Conservation (phyloP, 768 basidiomycete species). For the Agrocybe praecox region DNA sequence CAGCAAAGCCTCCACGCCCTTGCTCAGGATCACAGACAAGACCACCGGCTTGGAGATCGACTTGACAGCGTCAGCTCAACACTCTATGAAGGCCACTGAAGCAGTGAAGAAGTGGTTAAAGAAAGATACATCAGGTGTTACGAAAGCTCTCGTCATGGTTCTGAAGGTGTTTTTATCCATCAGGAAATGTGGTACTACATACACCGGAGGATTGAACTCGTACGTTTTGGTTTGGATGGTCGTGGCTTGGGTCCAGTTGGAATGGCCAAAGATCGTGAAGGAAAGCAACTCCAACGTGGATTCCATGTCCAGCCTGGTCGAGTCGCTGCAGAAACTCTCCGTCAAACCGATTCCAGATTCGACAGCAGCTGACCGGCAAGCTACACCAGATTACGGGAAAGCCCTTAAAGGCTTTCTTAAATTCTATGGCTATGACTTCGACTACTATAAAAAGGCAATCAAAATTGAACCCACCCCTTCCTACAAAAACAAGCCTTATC, state of each 20-base stretch:
- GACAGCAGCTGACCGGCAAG: background rate
- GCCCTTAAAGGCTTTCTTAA: slow-evolving; percentile 22
- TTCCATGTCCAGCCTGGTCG: background rate
- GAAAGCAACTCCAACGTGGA: background rate
- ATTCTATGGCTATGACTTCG: slow-evolving; percentile 25
- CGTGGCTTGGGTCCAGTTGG: slow-evolving; percentile 27
- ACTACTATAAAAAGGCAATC: slow-evolving; percentile 18
- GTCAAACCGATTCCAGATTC: background rate
- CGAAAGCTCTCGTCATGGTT: slow-evolving; percentile 21
- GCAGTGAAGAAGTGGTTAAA: slow-evolving; percentile 22
- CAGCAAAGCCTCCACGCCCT: slow-evolving; percentile 18
- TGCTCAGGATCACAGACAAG: slow-evolving; percentile 25
- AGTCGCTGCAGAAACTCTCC: background rate
- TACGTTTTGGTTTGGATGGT: slow-evolving; percentile 31
- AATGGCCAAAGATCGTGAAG: slow-evolving; percentile 18
- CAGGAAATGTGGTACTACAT: slow-evolving; percentile 24
- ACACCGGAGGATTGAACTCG: slow-evolving; percentile 28
- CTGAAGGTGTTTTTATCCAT: slow-evolving; percentile 27
- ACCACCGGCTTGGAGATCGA: slow-evolving; percentile 26
- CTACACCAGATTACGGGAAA: slow-evolving; percentile 12
- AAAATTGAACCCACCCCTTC: slow-evolving; percentile 17
- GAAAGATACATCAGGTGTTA: slow-evolving; percentile 10
- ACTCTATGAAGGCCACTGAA: slow-evolving; percentile 18
- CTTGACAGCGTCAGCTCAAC: slow-evolving; percentile 18
- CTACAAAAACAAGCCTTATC: slow-evolving; percentile 11